Base-by-base conservation (phyloP, 2,329 filamentous ascomycete species). In the Ophiostoma ips region DNA sequence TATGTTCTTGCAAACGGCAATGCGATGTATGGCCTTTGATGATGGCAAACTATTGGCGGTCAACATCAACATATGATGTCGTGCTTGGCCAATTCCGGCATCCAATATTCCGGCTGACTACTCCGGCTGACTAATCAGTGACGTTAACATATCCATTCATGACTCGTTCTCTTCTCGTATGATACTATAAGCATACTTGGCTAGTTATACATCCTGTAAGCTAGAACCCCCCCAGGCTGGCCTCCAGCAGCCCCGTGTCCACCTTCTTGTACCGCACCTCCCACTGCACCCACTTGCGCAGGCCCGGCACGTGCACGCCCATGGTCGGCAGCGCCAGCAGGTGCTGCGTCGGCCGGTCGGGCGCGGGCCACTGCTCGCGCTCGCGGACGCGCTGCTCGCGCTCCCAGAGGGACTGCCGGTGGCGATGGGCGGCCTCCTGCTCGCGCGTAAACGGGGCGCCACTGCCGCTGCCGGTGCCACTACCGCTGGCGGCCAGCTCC, bases 251-350 rank as follows among this genome's bases (percentile, higher is more conserved):
- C 1, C 58, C 58, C 8, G 59, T 57, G 52, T 77, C 74, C 1
- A 74, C 65, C 53, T 69, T 70, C 52, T 68, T 70, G 54, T 76
- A 79, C 48, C 72, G 62, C 3, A 71, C 61, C 53, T 76, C 68
- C 50, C 68, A 77, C 46, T 64, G 58, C 8, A 77, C 57, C 71
- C 71, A 75, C 28, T 69, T 56, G 40, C 71, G 66, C 19, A 75
- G 52, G 0, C 68, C 66, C 0, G 72, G 72, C 8, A 75, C 52
- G 2, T 67, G 60, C 5, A 77, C 59, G 0, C 68, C 71, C 40
- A 80, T 59, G 19, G 72, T 75, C 3, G 76, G 75, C 52, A 79
- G 63, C 21, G 72, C 74, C 12, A 80, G 54, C 50, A 79, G 58
- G 37, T 66, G 68, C 57, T 67, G 55, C 18, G 62, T 61, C 12